Evolutionary conservation across 371 early-diverging fungal species (phyloP), one percentile per base, ranked within the genome.

Genomic region (Fennellomyces sp.): DNA sequence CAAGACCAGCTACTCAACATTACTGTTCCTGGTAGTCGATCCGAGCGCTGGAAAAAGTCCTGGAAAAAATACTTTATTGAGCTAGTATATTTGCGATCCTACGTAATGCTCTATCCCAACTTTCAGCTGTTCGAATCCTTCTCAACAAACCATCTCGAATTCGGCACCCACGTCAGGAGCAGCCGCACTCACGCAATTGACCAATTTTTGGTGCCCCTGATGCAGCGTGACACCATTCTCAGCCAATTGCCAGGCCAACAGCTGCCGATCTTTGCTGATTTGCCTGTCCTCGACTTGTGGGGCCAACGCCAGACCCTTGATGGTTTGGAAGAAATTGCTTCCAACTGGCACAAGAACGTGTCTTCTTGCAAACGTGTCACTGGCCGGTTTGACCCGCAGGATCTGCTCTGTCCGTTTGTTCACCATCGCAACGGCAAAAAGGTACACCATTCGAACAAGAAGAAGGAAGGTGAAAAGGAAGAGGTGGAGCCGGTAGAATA

Each of bases 31-130:
- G 68, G 70, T 36, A 78, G 81, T 41, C 75, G 87, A 19, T 84
- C 87, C 4, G 76, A 78, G 35, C 65, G 77, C 21, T 87, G 88
- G 88, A 83, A 74, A 31, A 83, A 80, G 26, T 86, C 86, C 7
- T 87, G 88, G 88, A 87, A 87, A 52, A 81, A 82, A 30, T 81
- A 82, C 45, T 87, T 86, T 61, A 87, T 87, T 49, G 86, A 87
- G 57, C 68, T 87, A 56, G 80, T 80, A 13, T 85, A 85, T 61
- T 69, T 83, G 58, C 77, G 87, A 15, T 86, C 76, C 28, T 84
- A 84, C 42, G 82, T 84, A 1, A 86, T 88, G 88, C 65, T 88
- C 5, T 88, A 88, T 56, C 88, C 88, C 29, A 86, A 86, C 59
- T 86, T 75, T 66, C 69, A 78, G 60, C 72, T 75, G 41, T 84